Base-by-base conservation (phyloP, 169 alveolate species). In the Cryptosporidium viatorum region DNA sequence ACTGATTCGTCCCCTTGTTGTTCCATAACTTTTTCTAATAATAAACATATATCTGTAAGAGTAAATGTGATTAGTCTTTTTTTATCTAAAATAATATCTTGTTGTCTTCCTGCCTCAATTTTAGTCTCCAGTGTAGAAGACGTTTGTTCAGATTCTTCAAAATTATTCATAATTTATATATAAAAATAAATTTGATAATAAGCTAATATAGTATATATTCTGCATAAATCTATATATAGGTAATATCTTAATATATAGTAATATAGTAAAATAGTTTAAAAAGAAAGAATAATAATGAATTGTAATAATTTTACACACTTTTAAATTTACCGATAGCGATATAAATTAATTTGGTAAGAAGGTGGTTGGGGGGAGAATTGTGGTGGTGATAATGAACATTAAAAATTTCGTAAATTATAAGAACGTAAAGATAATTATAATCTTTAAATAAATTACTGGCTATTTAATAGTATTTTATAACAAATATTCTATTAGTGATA, bases 1-100 rank as follows among this genome's bases (percentile, higher is more conserved):
- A 80, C 73, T 43, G 89, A 62, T 48, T 80, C 75, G 29, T 80
- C 89, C 33, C 89, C 89, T 41, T 80, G 89, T 43, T 80, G 89
- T 3, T 41, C 70, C 89, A 80, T 80, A 29, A 80, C 39, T 6
- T 52, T 37, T 39, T 65, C 75, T 18, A 80, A 29, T 26, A 80
- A n/a, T 3, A 6, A 41, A 80, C 89, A 62, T 29, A 80, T 80
- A 12, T 80, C 89, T 14, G 80, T 41, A 1, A 80, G 51, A 65
- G 59, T 80, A 26, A 80, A 80, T 41, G 45, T 80, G 29, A 80
- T 43, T 16, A 41, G 29, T 65, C 89, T 59, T 65, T 37, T 52
- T 26, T 45, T 62, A 14, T 52, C 69, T 23, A 80, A 26, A 26
- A 65, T 26, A 5, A 80, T 48, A n/a, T 80, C 51, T 18, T 80